Evolutionary conservation across 2,329 filamentous ascomycete species (phyloP).

Genomic region (Knufia fluminis): DNA sequence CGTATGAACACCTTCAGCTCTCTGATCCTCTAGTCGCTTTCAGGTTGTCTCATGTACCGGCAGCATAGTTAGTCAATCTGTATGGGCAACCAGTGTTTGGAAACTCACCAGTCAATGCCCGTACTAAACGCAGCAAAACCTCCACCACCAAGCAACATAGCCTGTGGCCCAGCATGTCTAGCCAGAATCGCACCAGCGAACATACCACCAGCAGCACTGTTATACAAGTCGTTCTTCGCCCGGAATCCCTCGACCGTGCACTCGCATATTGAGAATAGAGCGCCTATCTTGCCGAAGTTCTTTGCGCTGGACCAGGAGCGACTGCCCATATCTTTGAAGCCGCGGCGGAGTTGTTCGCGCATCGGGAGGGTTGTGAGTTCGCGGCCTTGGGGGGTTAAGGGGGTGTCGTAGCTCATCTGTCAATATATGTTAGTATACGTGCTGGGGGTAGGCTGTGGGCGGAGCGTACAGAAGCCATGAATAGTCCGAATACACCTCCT

Average conservation of each 20-base stretch:
- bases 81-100: too few relatives aligned
- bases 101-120: conserved; percentile 81
- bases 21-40: too few relatives aligned
- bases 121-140: conserved; percentile 90
- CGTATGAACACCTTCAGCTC: too few relatives aligned
- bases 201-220: conserved; percentile 80
- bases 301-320: conserved; percentile 76
- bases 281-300: conserved; percentile 91
- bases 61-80: too few relatives aligned
- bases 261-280: conserved; percentile 84
- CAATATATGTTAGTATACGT: not conserved
- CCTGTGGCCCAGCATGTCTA: conserved; percentile 78
- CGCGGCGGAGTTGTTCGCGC: conserved; percentile 69
- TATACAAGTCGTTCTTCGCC: conserved; percentile 86
- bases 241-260: conserved; percentile 85
- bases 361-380: conserved; percentile 60
- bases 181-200: conserved; percentile 84
- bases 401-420: conserved; percentile 97
- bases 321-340: conserved; percentile 90
- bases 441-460: not conserved
- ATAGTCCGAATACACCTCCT: conserved; percentile 87
- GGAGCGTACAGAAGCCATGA: conserved; percentile 79
- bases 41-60: too few relatives aligned
- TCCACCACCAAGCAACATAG: conserved; percentile 74
- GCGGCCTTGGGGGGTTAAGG: conserved; percentile 54